These are phyloP conservation scores for Orbilia quercus DNA, from an alignment of 2,329 filamentous ascomycete species.

Conservation along the genomic window DNA sequence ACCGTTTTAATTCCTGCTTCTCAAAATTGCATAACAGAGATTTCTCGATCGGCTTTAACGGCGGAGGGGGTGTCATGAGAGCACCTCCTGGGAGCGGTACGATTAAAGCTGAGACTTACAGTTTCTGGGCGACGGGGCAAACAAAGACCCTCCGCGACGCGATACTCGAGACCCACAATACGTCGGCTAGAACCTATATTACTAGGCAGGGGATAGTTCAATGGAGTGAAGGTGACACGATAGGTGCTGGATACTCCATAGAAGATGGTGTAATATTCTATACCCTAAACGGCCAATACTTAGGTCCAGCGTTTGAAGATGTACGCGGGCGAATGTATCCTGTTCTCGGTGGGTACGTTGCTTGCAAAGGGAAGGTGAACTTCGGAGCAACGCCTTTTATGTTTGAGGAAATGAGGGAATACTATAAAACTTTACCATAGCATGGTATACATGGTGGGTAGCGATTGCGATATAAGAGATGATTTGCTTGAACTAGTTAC, in stretches of 20 bases:
- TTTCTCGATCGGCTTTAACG: conserved; percentile 35
- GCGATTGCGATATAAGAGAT: not conserved
- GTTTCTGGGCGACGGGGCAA: conserved; percentile 15
- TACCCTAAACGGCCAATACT: conserved; percentile 43
- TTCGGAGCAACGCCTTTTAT: conserved; percentile 41
- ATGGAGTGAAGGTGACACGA: conserved; percentile 27
- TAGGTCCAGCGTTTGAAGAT: conserved; percentile 35
- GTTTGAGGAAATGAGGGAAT: conserved; percentile 47
- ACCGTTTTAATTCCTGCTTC: not conserved
- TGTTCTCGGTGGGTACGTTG: conserved; percentile 17
- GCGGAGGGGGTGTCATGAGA: conserved; percentile 20
- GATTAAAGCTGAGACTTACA: conserved; percentile 28
- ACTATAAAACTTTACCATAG: conserved; percentile 3
- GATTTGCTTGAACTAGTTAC: not conserved
- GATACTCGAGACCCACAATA: conserved; percentile 9
- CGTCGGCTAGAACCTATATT: not conserved
- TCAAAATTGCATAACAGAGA: conserved; percentile 7
- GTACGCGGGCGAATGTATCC: conserved; percentile 40
- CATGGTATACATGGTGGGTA: not conserved
- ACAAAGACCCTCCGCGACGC: conserved; percentile 13
- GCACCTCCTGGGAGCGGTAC: conserved; percentile 17
- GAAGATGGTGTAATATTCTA: conserved; percentile 44
- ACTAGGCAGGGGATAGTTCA: conserved; percentile 14
- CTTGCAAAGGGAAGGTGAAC: conserved; percentile 41
- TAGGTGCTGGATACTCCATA: conserved; percentile 37